Conservation (phyloP, 805 yeast species). For the Yarrowia porcina region DNA sequence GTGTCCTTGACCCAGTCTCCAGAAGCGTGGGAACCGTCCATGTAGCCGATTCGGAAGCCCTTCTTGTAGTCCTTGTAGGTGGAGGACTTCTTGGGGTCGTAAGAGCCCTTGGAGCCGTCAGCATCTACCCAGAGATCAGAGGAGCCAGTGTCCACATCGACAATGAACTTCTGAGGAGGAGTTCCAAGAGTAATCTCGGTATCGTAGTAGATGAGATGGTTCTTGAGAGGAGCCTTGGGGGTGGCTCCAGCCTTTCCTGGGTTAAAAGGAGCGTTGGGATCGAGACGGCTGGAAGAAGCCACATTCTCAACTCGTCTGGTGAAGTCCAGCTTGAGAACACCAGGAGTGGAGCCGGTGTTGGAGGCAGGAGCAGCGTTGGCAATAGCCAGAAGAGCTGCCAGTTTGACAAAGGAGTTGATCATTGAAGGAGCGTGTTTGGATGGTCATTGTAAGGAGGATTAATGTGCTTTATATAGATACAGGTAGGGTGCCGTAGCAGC, state of each 20-base stretch:
- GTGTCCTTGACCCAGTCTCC: slow-evolving; percentile 62
- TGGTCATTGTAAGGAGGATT: neutral
- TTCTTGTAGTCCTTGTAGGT: slow-evolving; percentile 31
- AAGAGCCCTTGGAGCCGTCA: neutral
- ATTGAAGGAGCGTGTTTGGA: neutral
- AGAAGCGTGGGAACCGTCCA: slow-evolving; percentile 41
- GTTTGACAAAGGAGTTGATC: slow-evolving; percentile 6
- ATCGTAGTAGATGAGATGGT: neutral
- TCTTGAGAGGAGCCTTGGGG: neutral
- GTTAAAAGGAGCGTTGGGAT: neutral
- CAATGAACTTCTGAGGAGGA: slow-evolving; percentile 49
- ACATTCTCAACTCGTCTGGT: neutral
- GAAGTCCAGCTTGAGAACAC: neutral
- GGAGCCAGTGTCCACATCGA: slow-evolving; percentile 66
- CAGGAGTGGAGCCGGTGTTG: neutral
- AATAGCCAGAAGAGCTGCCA: neutral
- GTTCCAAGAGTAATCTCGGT: slow-evolving; percentile 48
- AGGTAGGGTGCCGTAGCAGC: too few relatives aligned
- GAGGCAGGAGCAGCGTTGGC: slow-evolving; percentile 3
- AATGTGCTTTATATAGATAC: too few relatives aligned
- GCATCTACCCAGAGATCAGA: slow-evolving; percentile 58
- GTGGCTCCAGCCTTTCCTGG: neutral
- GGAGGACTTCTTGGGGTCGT: slow-evolving; percentile 28
- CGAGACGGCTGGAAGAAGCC: neutral
- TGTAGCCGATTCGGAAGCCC: slow-evolving; percentile 34